Evolutionary conservation across 177 flowering plant species (phyloP).

Genomic region (Telopea speciosissima): DNA sequence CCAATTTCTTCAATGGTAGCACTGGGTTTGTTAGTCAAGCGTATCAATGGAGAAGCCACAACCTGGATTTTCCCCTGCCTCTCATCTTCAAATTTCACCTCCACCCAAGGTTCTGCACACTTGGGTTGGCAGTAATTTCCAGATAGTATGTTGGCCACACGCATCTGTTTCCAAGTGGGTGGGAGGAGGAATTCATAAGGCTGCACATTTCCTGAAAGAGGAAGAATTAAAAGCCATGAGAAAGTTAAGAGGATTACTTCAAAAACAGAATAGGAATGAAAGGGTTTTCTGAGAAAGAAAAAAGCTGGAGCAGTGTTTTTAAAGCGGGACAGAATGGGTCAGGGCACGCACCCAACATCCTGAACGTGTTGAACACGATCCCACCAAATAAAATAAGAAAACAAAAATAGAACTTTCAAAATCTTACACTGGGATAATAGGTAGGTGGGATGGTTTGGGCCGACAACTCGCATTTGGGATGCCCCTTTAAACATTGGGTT

Average conservation of each 20-base stretch:
- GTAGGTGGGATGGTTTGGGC: too few species aligned
- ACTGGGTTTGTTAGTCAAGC: slow-evolving; percentile 87
- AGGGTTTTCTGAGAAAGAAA: neutral
- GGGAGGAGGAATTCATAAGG: slow-evolving; percentile 93
- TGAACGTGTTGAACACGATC: too few species aligned
- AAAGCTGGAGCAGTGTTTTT: neutral
- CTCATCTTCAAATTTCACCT: slow-evolving; percentile 90
- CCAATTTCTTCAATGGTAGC: slow-evolving; percentile 92
- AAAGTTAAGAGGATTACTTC: neutral
- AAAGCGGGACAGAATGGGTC: too few species aligned
- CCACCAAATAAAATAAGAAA: too few species aligned
- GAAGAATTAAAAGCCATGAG: neutral
- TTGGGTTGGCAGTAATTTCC: slow-evolving; percentile 99
- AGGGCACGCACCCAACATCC: too few species aligned
- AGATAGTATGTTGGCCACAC: slow-evolving; percentile 85
- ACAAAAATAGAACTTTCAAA: too few species aligned
- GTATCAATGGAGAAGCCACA: slow-evolving; percentile 88
- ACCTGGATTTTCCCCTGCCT: slow-evolving; percentile 91
- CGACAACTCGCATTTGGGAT: too few species aligned
- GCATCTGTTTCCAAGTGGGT: slow-evolving; percentile 83
- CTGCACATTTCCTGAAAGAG: slow-evolving; percentile 79
- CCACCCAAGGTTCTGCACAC: slow-evolving; percentile 99
- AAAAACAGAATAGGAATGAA: neutral
- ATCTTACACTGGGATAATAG: too few species aligned
- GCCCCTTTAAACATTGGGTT: neutral